phyloP scores from a whole-genome alignment of 257 asterid species.

The Solanum verrucosum region DNA sequence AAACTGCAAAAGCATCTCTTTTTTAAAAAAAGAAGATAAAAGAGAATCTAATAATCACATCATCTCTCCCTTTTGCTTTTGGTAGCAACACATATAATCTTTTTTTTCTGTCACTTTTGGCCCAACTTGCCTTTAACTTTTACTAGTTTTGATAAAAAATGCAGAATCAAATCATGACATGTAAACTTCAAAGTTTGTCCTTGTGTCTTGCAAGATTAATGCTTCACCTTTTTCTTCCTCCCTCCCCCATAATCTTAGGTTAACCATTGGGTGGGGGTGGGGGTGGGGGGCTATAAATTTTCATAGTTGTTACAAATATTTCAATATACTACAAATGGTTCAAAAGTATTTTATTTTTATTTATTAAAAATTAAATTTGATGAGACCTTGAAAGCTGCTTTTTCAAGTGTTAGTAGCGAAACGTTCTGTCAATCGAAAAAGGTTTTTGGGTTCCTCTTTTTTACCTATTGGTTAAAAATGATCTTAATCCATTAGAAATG shows the following conservation, averaged over 20 bases:
- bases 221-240: background rate
- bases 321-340: no score
- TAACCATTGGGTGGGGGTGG: background rate
- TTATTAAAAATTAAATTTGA: no score
- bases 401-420: no score
- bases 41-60: background rate
- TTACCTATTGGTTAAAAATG: no score
- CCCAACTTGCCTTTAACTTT: slow-evolving; percentile 41
- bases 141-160: slow-evolving; percentile 22
- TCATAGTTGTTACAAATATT: background rate
- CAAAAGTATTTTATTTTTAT: no score
- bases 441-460: background rate
- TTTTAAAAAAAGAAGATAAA: background rate
- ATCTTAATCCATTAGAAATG: background rate
- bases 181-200: background rate
- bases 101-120: slow-evolving; percentile 27
- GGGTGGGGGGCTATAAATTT: background rate
- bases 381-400: no score
- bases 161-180: background rate
- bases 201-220: background rate
- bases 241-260: background rate
- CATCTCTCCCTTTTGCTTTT: slow-evolving; percentile 27
- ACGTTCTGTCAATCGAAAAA: no score
- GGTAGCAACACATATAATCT: slow-evolving; percentile 22
- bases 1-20: slow-evolving; percentile 42